Evolutionary conservation across 108 stramenopile genomes (phyloP), one percentile per base, ranked within the genome.

Genomic region (Pseudonitzschia pungens): DNA sequence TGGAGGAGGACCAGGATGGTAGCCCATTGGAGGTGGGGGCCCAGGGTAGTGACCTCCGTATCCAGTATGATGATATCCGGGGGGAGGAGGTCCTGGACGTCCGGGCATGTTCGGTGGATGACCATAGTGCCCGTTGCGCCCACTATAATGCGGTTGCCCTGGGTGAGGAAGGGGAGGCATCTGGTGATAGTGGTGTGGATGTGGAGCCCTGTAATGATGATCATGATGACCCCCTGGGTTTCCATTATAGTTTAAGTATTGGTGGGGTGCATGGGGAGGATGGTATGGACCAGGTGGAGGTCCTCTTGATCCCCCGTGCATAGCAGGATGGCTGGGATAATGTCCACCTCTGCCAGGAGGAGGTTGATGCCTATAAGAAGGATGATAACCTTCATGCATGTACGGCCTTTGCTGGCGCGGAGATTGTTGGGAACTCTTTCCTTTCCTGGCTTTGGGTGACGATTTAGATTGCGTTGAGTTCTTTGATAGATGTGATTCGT

Each of bases 131-230:
- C 65, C 71, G 29, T 48, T 57, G 24, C 52, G 77, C 21, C 53
- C 70, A 44, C 58, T 59, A 53, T 71, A 65, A 62, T 63, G 70
- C 16, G 31, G 16, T 53, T 78, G 77, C 20, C 52, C 56, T 26
- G 62, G 73, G 31, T 77, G 76, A 26, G 69, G 69, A 26, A 76
- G 20, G 21, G 73, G 77, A 63, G 77, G 77, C 82, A 83, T 78
- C 33, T 73, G 74, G 52, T 81, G 81, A 41, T 64, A 60, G 58
- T 77, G 74, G 16, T 65, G 77, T 10, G 71, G 72, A 40, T 57
- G 77, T 15, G 73, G 71, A 50, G 63, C 79, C 33, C 73, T 52
- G 48, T 70, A 80, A 22, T 58, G 76, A 36, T 36, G 36, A 50
- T 79, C 78, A 56, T 73, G 78, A 5, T 64, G 77, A 44, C 54